Conservation (phyloP, 345 rosid species). For the Gossypium bickii region DNA sequence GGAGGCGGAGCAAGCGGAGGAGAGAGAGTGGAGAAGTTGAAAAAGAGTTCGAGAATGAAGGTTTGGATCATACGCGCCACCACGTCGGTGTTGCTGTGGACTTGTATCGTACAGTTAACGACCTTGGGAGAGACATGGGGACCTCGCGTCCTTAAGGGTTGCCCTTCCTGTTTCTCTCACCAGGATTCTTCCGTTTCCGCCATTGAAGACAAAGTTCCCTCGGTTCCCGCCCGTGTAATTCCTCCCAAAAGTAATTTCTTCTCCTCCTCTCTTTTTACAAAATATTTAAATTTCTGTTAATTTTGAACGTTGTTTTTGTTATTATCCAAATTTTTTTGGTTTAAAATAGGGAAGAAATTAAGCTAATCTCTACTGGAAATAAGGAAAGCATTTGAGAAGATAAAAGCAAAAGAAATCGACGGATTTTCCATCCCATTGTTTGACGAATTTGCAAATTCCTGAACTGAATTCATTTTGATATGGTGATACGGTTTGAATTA, state of each 20-base stretch:
- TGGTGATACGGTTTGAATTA: neutral
- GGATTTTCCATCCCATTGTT: neutral
- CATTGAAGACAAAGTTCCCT: conserved; percentile 37
- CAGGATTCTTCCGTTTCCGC: conserved; percentile 34
- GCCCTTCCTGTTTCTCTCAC: conserved; percentile 71
- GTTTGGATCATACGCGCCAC: conserved; percentile 91
- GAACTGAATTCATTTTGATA: neutral
- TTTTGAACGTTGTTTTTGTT: neutral
- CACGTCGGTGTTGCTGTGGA: conserved; percentile 82
- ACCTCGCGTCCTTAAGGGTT: conserved; percentile 74
- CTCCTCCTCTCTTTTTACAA: neutral
- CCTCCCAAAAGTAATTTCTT: conserved; percentile 79
- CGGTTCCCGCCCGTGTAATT: conserved; percentile 38
- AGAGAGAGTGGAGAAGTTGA: conserved; percentile 46
- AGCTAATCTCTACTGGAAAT: neutral
- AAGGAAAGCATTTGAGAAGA: neutral
- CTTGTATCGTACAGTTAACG: conserved; percentile 84
- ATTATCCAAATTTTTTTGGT: neutral
- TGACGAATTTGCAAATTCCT: neutral
- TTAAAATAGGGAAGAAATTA: neutral
- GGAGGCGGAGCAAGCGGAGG: conserved; percentile 26
- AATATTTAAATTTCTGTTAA: neutral
- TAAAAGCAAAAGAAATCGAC: neutral
- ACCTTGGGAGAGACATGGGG: conserved; percentile 92
- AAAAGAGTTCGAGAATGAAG: conserved; percentile 60